These are phyloP conservation scores for Baorangia bicolor DNA, from an alignment of 768 basidiomycete species.

Conservation along the genomic window DNA sequence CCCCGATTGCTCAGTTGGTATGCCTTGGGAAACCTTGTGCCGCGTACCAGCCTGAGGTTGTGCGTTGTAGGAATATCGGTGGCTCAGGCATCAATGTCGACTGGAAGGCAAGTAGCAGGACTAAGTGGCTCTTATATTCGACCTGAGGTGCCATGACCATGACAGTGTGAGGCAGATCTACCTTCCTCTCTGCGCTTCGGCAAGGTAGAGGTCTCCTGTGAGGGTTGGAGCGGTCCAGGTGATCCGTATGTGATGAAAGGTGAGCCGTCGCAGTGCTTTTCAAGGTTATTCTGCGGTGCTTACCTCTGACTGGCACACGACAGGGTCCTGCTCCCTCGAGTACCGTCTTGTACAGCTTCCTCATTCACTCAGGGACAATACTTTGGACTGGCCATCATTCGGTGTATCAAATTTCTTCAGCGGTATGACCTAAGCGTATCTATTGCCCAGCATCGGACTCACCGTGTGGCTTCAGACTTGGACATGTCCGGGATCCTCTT, in stretches of 20 bases:
- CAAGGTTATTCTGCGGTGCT: not conserved
- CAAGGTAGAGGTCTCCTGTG: conserved; percentile 82
- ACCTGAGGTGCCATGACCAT: conserved; percentile 8
- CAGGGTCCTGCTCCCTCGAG: conserved; percentile 85
- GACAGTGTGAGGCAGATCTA: conserved; percentile 85
- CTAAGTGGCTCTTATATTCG: not conserved
- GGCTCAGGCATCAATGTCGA: conserved; percentile 78
- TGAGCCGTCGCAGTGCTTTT: conserved; percentile 26
- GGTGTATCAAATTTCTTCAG: conserved; percentile 19
- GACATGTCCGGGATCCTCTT: conserved; percentile 51
- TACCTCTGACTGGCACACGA: not conserved
- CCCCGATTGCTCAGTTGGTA: conserved; percentile 71
- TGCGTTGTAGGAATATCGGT: conserved; percentile 81
- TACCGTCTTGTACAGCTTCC: conserved; percentile 79
- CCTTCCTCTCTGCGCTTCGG: conserved; percentile 83
- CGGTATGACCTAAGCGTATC: conserved; percentile 12
- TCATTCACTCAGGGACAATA: conserved; percentile 24
- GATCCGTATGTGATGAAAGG: conserved; percentile 88
- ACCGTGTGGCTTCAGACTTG: conserved; percentile 36
- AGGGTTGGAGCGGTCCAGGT: conserved; percentile 83
- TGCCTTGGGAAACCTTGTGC: conserved; percentile 81
- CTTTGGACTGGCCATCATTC: conserved; percentile 6
- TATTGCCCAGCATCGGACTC: not conserved
- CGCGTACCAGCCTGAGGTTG: conserved; percentile 76
- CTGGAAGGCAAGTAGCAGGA: conserved; percentile 68